These are phyloP conservation scores for Paecilomyces sp. DNA, from an alignment of 2,329 filamentous ascomycete species.

Conservation along the genomic window DNA sequence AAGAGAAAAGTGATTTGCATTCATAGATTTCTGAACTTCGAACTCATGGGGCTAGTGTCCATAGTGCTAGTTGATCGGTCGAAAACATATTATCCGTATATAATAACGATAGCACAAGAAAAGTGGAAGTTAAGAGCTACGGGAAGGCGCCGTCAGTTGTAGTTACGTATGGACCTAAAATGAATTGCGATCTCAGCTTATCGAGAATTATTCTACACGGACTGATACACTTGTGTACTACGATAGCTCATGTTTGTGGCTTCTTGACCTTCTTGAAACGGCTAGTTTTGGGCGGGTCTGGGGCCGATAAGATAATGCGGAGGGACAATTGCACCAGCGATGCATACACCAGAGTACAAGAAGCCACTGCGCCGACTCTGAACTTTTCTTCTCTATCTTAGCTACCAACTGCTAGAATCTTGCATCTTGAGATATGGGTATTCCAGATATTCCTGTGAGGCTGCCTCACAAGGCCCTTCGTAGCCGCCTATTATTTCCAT, in stretches of 20 bases:
- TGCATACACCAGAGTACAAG: slow-evolving; percentile 2
- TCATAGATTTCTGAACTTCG: no score
- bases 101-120: no score
- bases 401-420: background rate
- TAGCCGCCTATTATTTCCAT: background rate
- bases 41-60: no score
- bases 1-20: no score
- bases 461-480: background rate
- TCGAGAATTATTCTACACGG: no score
- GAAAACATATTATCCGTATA: no score
- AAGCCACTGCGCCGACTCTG: background rate
- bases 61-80: no score
- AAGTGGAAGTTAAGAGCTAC: no score
- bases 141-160: no score
- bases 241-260: background rate
- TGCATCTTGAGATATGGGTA: background rate
- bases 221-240: no score
- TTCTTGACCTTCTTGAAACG: background rate
- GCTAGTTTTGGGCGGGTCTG: background rate
- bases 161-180: background rate
- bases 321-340: slow-evolving; percentile 18
- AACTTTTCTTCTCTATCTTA: background rate
- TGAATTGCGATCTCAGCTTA: background rate
- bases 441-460: background rate
- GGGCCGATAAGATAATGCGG: slow-evolving; percentile 39